These are phyloP conservation scores for Arthrinium puccinioides DNA, from an alignment of 2,329 filamentous ascomycete species.

Conservation along the genomic window DNA sequence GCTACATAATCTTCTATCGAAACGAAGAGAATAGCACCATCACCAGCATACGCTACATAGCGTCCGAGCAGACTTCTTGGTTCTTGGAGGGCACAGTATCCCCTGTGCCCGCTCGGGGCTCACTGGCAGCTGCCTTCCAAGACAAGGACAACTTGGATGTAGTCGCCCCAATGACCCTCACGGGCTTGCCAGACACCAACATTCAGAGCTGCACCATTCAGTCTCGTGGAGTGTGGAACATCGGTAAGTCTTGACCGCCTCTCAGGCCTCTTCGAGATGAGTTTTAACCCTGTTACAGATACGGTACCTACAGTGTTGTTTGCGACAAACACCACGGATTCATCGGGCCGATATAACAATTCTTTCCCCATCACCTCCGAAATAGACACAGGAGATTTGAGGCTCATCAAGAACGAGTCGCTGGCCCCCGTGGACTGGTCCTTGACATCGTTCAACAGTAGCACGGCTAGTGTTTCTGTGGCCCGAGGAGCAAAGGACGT, in stretches of 20 bases:
- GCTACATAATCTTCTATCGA: not conserved
- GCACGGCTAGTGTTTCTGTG: no score
- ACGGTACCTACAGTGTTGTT: not conserved
- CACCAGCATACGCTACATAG: not conserved
- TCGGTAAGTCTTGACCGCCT: not conserved
- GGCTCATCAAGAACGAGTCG: conserved; percentile 14
- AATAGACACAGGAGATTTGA: conserved; percentile 14
- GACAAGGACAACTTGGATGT: not conserved
- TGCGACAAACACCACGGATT: not conserved
- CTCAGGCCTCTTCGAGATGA: no score
- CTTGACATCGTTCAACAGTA: no score
- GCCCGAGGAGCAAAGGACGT: conserved; percentile 12
- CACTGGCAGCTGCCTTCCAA: not conserved
- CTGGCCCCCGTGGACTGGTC: conserved; percentile 3
- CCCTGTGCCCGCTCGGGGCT: not conserved
- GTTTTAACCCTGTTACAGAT: not conserved
- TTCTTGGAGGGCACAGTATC: not conserved
- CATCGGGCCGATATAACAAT: not conserved
- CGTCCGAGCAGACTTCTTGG: not conserved
- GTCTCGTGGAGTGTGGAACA: not conserved
- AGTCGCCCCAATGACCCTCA: not conserved
- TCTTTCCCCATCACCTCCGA: conserved; percentile 5
- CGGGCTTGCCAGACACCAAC: not conserved
- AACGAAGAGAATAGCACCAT: not conserved
- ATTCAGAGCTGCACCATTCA: not conserved